Evolutionary conservation across 805 yeast species (phyloP), one percentile per base, ranked within the genome.

Genomic region (Kodamaea kakaduensis): DNA sequence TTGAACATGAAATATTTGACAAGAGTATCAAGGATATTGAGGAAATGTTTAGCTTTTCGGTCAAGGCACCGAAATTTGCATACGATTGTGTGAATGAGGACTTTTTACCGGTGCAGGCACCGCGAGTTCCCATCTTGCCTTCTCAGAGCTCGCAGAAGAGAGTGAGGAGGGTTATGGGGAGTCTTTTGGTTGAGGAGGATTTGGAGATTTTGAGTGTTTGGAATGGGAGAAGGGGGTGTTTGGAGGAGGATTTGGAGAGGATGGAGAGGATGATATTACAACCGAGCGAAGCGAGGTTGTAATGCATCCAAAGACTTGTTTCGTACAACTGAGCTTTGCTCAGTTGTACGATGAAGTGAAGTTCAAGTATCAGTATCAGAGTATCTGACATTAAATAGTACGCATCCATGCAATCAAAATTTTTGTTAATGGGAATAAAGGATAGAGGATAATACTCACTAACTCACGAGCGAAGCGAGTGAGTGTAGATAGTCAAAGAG

Each of bases 21-120:
- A 50, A 47, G 17, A 48, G 55, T 13, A 50, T 52, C 23, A 38
- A 45, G 28, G 58, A 52, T 32, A 52, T 52, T 6, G 55, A 51
- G 31, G 32, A 41, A 15, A 51, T 52, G 55, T 46, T 52, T 24
- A 32, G 41, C 35, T 44, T 29, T 28, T 32, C 20, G 22, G 43
- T 37, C 20, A 22, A 21, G 25, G 17, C 31, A 10, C 5, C 26
- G 16, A 25, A 23, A 33, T 36, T 30, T 10, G 42, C 40, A n/a
- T 43, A 43, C 34, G 47, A 43, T 19, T 40, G 47, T 36, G 40
- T 40, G 14, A 43, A 43, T 31, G 28, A 40, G 22, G 39, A 43
- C 17, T 43, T 43, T 21, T 37, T 43, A 18, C 35, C 42, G 13
- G 35, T 19, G 34, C 34, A 24, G 24, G 34, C 43, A 22, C 34